Evolutionary conservation across 176 grass and related monocot genomes (phyloP).

Genomic region (Carex pumila): DNA sequence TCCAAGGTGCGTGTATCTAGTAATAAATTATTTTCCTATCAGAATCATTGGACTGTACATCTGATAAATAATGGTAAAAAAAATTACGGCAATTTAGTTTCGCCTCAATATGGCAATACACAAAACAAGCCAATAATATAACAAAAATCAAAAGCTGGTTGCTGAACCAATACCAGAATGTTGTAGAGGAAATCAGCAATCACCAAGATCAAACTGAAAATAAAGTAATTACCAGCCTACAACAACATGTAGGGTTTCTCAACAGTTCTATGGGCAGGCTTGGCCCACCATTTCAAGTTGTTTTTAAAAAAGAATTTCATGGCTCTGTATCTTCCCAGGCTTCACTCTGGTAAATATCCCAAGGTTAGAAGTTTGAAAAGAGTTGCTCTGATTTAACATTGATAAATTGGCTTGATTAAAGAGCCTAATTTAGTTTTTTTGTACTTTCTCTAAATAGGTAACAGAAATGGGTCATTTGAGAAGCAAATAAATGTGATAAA

Average conservation of each 20-base stretch:
- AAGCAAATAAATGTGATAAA: background rate
- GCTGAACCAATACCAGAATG: background rate
- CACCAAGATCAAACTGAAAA: background rate
- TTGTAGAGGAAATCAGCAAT: background rate
- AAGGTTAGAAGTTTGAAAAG: background rate
- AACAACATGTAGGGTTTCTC: background rate
- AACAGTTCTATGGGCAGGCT: background rate
- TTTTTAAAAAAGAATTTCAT: background rate
- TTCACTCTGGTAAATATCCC: background rate
- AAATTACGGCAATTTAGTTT: background rate
- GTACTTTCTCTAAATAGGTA: background rate
- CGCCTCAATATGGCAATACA: background rate
- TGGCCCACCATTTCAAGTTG: background rate
- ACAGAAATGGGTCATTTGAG: background rate
- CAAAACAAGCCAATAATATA: background rate
- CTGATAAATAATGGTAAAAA: constrained; percentile 8
- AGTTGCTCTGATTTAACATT: background rate
- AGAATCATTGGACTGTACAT: background rate
- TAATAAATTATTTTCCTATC: background rate
- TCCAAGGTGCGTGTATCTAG: background rate
- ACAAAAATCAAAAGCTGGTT: background rate
- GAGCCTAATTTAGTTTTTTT: background rate
- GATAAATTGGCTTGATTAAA: background rate
- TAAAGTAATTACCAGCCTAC: background rate
- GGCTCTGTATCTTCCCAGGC: background rate